Evolutionary conservation across 2,329 filamentous ascomycete genomes (phyloP).

Genomic region (Fusarium sp.): DNA sequence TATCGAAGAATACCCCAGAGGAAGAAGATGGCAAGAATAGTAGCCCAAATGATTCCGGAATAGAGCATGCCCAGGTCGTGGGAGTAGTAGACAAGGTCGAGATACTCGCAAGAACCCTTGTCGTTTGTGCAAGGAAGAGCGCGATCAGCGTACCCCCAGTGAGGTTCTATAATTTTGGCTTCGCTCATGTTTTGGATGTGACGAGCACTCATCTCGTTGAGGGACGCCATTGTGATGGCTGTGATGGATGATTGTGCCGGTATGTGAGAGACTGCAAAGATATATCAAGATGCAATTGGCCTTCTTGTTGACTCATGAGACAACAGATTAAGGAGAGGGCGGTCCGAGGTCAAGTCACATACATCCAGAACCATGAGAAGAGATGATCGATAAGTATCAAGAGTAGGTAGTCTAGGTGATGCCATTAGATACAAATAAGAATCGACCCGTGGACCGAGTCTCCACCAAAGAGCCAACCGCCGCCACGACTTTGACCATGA

Average conservation of each 20-base stretch:
- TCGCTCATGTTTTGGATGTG: slow-evolving; percentile 60
- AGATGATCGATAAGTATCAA: slow-evolving; percentile 18
- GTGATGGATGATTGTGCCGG: not conserved
- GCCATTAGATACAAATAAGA: slow-evolving; percentile 47
- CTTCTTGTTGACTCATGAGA: slow-evolving; percentile 2
- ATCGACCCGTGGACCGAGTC: slow-evolving; percentile 24
- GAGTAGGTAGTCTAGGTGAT: slow-evolving; percentile 19
- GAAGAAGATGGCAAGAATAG: slow-evolving; percentile 59
- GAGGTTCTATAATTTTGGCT: slow-evolving; percentile 54
- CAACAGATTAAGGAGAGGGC: slow-evolving; percentile 1
- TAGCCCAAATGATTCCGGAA: slow-evolving; percentile 64
- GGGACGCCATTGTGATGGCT: slow-evolving; percentile 33
- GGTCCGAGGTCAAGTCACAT: slow-evolving; percentile 16
- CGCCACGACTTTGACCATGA: slow-evolving; percentile 14
- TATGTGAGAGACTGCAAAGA: not conserved
- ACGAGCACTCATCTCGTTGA: slow-evolving; percentile 45
- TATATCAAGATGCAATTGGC: not conserved
- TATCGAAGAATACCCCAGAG: slow-evolving; percentile 55
- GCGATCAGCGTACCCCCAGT: slow-evolving; percentile 64
- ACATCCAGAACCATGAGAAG: slow-evolving; percentile 14
- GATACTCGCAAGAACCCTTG: slow-evolving; percentile 62
- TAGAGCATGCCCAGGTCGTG: slow-evolving; percentile 66
- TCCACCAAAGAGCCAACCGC: slow-evolving; percentile 27
- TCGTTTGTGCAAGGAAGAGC: slow-evolving; percentile 62
- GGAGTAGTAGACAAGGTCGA: slow-evolving; percentile 64